Evolutionary conservation across 2,329 filamentous ascomycete species (phyloP), one percentile per base, ranked within the genome.

Genomic region (Cytospora mali): DNA sequence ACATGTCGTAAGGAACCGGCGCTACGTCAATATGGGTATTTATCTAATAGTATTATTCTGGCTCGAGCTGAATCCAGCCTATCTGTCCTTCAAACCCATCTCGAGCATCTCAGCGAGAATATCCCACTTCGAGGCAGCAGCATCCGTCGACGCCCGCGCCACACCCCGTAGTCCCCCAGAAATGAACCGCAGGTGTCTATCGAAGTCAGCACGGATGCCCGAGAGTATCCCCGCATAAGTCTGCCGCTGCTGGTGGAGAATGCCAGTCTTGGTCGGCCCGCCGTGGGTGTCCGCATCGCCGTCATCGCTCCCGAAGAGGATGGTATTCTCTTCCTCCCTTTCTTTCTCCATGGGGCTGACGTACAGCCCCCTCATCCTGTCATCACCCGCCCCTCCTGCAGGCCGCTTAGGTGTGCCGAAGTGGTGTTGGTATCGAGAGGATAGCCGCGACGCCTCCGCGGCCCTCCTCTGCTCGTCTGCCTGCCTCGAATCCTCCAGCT

Each of bases 101-200:
- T 93, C 89, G 51, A 96, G 75, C 79, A 89, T 90, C 74, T 96
- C 92, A 0, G 90, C 92, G 64, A 97, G 73, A 64, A 90, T 86
- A 74, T 95, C 91, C 90, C 93, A 94, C 72, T 88, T 85, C 33
- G 84, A 71, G 70, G 81, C 75, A 48, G 79, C 77, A 16, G 75
- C 71, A 60, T 91, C 87, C 29, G 86, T 86, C 54, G 90, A 88
- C 35, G 88, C 90, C 68, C 93, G 84, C 55, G 91, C 88, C 11
- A 95, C 85, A 11, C 89, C 89, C 59, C 88, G 85, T 66, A 97
- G 72, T 0, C 91, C 92, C 55, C 88, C 86, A 2, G 83, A 83
- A 16, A 95, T 81, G 72, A 96, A 96, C 0, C 83, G 79, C 29
- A 93, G 70, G 54, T 90, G 79, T 50, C 82, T 81, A 61, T 88